These are phyloP conservation scores for Penicillium sp. DNA, from an alignment of 2,329 filamentous ascomycete species.

Conservation along the genomic window DNA sequence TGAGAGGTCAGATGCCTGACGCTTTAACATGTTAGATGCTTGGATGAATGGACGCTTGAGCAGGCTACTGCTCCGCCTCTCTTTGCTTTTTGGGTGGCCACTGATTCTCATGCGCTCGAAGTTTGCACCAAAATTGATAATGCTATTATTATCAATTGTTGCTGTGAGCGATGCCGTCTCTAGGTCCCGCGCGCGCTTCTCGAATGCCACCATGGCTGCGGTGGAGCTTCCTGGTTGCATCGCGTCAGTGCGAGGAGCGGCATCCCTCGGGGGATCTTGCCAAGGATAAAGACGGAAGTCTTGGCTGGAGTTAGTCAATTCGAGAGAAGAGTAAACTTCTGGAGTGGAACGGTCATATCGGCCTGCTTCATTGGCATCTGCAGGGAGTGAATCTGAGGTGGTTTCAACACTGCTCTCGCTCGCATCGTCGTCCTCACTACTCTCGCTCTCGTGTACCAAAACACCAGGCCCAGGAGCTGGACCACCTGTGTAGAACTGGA, in stretches of 20 bases:
- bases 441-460: constrained; percentile 45
- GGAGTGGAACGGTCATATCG: constrained; percentile 22
- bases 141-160: constrained; percentile 52
- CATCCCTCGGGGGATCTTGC: constrained; percentile 45
- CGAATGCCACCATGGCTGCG: constrained; percentile 55
- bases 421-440: constrained; percentile 43
- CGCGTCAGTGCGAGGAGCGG: constrained; percentile 29
- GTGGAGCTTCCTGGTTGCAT: constrained; percentile 53
- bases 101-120: constrained; percentile 42
- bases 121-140: constrained; percentile 44
- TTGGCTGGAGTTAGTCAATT: constrained; percentile 26
- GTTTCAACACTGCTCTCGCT: constrained; percentile 29
- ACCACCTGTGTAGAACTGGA: constrained; percentile 34
- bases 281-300: constrained; percentile 45
- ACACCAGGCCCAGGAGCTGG: constrained; percentile 53
- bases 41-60: constrained; percentile 43
- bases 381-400: constrained; percentile 26
- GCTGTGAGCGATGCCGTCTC: constrained; percentile 55
- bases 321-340: constrained; percentile 17
- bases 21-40: constrained; percentile 48
- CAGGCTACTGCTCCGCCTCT: constrained; percentile 49
- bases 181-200: constrained; percentile 49
- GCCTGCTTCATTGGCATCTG: constrained; percentile 26
- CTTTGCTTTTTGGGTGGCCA: constrained; percentile 40
- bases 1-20: constrained; percentile 37